phyloP scores from a whole-genome alignment of 352 stramenopile genomes.

The Pythium brachiatum region DNA sequence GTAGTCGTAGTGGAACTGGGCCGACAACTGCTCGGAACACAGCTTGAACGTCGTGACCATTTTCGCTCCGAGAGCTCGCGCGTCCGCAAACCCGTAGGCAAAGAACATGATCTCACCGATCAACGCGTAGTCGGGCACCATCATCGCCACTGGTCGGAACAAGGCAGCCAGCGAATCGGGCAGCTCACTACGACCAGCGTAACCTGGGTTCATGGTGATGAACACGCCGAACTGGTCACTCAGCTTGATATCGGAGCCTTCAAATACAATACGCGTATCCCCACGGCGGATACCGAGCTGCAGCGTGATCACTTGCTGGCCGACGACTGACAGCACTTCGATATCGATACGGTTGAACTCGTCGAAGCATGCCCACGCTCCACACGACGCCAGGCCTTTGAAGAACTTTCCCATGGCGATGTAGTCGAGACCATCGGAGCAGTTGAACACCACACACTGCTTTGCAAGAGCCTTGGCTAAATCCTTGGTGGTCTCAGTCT shows the following conservation, averaged over 20 bases:
- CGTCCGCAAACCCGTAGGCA: constrained; percentile 76
- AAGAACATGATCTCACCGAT: constrained; percentile 93
- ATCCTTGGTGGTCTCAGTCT: constrained; percentile 96
- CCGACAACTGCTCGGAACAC: constrained; percentile 87
- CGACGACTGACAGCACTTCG: constrained; percentile 85
- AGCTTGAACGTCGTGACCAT: constrained; percentile 90
- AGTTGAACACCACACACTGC: constrained; percentile 95
- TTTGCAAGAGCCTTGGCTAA: constrained; percentile 93
- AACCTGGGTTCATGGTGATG: constrained; percentile 91
- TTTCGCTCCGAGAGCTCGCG: constrained; percentile 60
- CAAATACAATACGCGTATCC: constrained; percentile 90
- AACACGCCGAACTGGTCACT: constrained; percentile 91
- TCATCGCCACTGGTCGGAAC: constrained; percentile 90
- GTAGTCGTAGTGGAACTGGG: constrained; percentile 91
- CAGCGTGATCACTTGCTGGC: constrained; percentile 91
- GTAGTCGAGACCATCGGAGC: constrained; percentile 92
- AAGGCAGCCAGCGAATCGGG: constrained; percentile 83
- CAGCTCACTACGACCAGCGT: constrained; percentile 83
- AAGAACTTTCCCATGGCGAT: constrained; percentile 96
- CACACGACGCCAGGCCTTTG: constrained; percentile 91
- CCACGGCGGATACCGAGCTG: constrained; percentile 84
- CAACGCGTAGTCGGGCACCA: constrained; percentile 89
- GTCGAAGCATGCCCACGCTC: constrained; percentile 91
- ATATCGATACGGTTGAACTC: constrained; percentile 92
- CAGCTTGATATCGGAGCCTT: constrained; percentile 93